phyloP scores from a whole-genome alignment of 208 protist species.

The Trypanosoma congolense region DNA sequence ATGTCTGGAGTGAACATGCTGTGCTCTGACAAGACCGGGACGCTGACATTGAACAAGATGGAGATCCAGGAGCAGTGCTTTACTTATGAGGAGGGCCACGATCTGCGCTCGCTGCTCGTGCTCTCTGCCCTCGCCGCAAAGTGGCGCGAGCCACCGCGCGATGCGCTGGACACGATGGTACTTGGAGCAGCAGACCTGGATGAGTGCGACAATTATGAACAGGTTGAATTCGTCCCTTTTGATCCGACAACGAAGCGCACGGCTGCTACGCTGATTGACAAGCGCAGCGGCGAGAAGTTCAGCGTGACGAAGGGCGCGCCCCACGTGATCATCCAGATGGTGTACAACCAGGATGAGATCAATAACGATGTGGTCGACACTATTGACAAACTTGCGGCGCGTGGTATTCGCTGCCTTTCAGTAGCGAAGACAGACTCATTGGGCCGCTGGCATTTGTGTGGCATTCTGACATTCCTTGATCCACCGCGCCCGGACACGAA shows the following conservation, averaged over 20 bases:
- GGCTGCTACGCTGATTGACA: conserved; percentile 53
- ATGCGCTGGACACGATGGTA: conserved; percentile 85
- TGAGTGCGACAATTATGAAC: conserved; percentile 75
- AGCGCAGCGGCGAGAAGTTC: conserved; percentile 65
- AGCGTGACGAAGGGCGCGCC: conserved; percentile 86
- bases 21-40: conserved; percentile 94
- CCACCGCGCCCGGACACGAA: conserved; percentile 90
- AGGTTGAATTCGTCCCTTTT: conserved; percentile 68
- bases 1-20: conserved; percentile 52
- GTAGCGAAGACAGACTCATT: conserved; percentile 52
- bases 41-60: conserved; percentile 93
- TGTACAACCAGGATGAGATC: conserved; percentile 74
- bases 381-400: conserved; percentile 57
- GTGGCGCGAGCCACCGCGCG: conserved; percentile 59
- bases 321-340: conserved; percentile 74
- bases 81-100: conserved; percentile 59
- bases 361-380: conserved; percentile 64
- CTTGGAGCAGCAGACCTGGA: conserved; percentile 67
- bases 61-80: conserved; percentile 78
- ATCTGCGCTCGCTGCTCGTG: conserved; percentile 55
- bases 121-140: conserved; percentile 78
- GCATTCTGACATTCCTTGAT: conserved; percentile 90
- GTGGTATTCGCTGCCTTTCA: conserved; percentile 74
- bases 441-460: conserved; percentile 68
- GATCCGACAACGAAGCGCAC: conserved; percentile 68